Percentiles rank a stretch among this genome's conserved stretches.
Evolutionary conservation across 768 basidiomycete species (phyloP).

Genomic region (Suillus placidus): DNA sequence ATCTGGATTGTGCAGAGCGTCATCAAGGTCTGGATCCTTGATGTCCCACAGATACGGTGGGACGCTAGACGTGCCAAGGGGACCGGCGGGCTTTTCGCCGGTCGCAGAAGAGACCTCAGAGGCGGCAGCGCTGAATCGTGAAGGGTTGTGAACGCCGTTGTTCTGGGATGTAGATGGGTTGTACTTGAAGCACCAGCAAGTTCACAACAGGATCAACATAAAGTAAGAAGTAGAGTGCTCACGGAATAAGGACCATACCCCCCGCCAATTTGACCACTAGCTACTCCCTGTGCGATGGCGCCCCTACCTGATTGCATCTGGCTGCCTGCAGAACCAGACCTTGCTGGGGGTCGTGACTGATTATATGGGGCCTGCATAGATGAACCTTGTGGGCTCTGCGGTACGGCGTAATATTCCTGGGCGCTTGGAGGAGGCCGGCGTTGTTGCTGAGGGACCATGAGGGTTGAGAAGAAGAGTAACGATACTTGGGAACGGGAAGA

Average conservation of each 20-base stretch:
- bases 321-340: slow-evolving; percentile 32
- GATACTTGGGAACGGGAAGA: slow-evolving; percentile 16
- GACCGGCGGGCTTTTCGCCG: slow-evolving; percentile 34
- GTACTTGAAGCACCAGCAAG: slow-evolving; percentile 44
- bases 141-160: slow-evolving; percentile 46
- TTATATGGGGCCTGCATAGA: slow-evolving; percentile 30
- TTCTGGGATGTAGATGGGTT: slow-evolving; percentile 49
- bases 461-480: slow-evolving; percentile 16
- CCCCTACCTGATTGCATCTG: slow-evolving; percentile 44
- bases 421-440: slow-evolving; percentile 47
- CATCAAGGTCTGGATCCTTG: slow-evolving; percentile 86
- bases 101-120: slow-evolving; percentile 47
- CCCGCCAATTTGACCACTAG: slow-evolving; percentile 74
- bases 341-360: slow-evolving; percentile 27
- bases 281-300: slow-evolving; percentile 77
- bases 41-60: slow-evolving; percentile 77
- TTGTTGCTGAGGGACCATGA: slow-evolving; percentile 36
- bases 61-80: slow-evolving; percentile 53
- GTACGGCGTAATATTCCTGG: slow-evolving; percentile 67
- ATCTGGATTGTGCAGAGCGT: slow-evolving; percentile 88
- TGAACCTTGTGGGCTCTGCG: slow-evolving; percentile 56
- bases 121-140: slow-evolving; percentile 60
- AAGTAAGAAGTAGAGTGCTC: slow-evolving; percentile 28
- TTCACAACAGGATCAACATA: slow-evolving; percentile 11
- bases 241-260: slow-evolving; percentile 91